These are phyloP conservation scores for Rhizoctonia solani DNA, from an alignment of 1,284 basidiomycete species.

Conservation along the genomic window DNA sequence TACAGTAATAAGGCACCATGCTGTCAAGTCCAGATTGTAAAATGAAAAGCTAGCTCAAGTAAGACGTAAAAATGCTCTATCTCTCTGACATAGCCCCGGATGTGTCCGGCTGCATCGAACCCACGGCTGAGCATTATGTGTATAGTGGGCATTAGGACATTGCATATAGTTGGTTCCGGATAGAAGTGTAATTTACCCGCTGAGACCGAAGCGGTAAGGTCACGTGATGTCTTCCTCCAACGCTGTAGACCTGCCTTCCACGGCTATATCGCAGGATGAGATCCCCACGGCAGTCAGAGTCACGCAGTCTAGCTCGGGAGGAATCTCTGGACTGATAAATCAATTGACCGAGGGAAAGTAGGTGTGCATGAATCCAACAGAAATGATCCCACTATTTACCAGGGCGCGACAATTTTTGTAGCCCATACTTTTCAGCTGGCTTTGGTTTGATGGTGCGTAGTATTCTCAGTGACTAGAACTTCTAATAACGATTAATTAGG, in stretches of 20 bases:
- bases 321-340: slow-evolving; percentile 2
- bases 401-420: slow-evolving; percentile 45
- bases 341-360: slow-evolving; percentile 18
- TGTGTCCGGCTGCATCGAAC: too few relatives aligned
- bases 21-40: too few relatives aligned
- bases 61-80: too few relatives aligned
- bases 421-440: slow-evolving; percentile 94
- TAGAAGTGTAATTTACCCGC: background rate
- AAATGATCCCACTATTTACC: background rate
- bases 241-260: background rate
- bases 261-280: background rate
- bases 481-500: slow-evolving; percentile 52
- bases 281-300: background rate
- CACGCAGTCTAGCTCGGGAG: background rate
- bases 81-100: too few relatives aligned
- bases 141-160: background rate
- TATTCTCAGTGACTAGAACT: background rate
- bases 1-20: too few relatives aligned
- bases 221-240: slow-evolving; percentile 23
- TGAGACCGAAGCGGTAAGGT: background rate
- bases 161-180: background rate
- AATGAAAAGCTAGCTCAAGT: too few relatives aligned
- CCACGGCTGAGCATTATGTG: too few relatives aligned
- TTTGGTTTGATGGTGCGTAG: slow-evolving; percentile 88
- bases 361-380: background rate